Conservation (phyloP, 192 early-diverging fungal genomes). For the Rhizoclosmatium globosum region DNA sequence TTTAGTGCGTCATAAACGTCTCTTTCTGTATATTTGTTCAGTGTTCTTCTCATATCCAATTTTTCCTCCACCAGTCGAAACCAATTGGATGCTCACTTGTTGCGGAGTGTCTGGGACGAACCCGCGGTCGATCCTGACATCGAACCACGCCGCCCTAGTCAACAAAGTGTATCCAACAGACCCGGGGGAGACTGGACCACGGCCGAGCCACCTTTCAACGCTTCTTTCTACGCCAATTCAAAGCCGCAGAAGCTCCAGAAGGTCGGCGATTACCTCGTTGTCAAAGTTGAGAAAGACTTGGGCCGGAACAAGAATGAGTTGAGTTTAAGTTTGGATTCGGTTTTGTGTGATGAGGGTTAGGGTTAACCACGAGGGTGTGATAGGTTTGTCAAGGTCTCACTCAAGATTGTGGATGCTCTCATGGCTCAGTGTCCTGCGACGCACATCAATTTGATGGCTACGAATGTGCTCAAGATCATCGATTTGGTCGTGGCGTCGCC, state of each 20-base stretch:
- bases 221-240: slow-evolving; percentile 88
- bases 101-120: slow-evolving; percentile 26
- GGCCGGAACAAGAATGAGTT: slow-evolving; percentile 67
- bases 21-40: too few relatives aligned
- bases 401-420: slow-evolving; percentile 80
- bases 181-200: slow-evolving; percentile 75
- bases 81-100: not conserved
- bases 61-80: too few relatives aligned
- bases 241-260: slow-evolving; percentile 91
- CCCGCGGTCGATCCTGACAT: slow-evolving; percentile 8
- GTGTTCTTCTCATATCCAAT: too few relatives aligned
- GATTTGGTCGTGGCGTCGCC: slow-evolving; percentile 66
- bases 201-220: slow-evolving; percentile 82
- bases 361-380: not conserved
- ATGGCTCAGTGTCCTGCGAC: slow-evolving; percentile 70
- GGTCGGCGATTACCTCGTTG: slow-evolving; percentile 84
- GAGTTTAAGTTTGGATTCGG: slow-evolving; percentile 36
- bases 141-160: slow-evolving; percentile 55
- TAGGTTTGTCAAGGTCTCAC: slow-evolving; percentile 71
- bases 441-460: slow-evolving; percentile 85
- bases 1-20: too few relatives aligned
- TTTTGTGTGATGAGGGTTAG: not conserved
- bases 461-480: slow-evolving; percentile 73
- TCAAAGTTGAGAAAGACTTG: slow-evolving; percentile 71
- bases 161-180: slow-evolving; percentile 59